Base-by-base conservation (phyloP, 2,329 filamentous ascomycete species). In the Fusarium miscanthi region DNA sequence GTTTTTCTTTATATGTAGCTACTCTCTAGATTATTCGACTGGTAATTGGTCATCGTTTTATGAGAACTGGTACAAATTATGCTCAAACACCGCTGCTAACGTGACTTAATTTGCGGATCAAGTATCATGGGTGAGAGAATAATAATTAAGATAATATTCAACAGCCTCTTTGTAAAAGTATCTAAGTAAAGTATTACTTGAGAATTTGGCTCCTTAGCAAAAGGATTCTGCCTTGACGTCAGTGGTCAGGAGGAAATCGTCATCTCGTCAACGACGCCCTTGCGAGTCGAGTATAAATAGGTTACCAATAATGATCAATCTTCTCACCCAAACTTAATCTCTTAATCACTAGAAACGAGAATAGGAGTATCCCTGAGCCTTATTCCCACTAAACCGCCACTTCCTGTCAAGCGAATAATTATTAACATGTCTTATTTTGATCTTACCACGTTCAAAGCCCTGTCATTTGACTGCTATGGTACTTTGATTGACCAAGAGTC, bases 401-500 rank as follows among this genome's bases (percentile, higher is more conserved):
- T 30, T 30, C 27, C 27, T 30, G 27, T 30, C 8, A 8, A 30
- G 27, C 7, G 8, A 30, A 30, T 8, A 30, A 30, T 30, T 30
- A 7, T 30, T 30, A 30, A 30, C 1, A 67, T 67, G 65, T 30
- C 54, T 17, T 23, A 33, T 16, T 54, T 42, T 5, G 54, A 67
- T 8, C 54, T 67, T 1, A 67, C 65, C 0, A 14, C n/a, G 2
- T 67, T 67, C 8, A 67, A 68, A 12, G 54, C 65, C 2, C 11
- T 67, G 23, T 68, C 65, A 1, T 67, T 67, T 25, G 65, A 67
- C 6, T 41, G 43, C 23, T 67, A 67, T 14, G 65, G 65, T 7
- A 67, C 65, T 1, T 43, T 67, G 21, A 67, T 67, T 23, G 48
- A 67, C 5, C 65, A 67, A 38, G 65, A 67, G 7, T 38, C 65